Base-by-base conservation (phyloP, 495 filamentous ascomycete species). In the Thozetella sp. region DNA sequence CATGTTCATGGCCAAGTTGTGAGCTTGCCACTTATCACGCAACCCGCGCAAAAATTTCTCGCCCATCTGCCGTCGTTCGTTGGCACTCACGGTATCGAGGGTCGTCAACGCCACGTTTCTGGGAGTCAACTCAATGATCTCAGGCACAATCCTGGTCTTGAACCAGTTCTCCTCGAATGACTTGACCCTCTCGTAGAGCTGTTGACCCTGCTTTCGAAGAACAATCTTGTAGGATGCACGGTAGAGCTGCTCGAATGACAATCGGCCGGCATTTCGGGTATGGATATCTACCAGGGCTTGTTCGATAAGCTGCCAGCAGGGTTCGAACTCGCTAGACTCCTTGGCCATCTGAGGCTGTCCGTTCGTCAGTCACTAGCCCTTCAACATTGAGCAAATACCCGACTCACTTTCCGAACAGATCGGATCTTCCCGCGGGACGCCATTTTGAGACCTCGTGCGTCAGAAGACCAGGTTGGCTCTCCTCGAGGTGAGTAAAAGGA, bases 161-260 rank as follows among this genome's bases (percentile, higher is more conserved):
- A 97, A 86, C 92, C 93, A 97, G 61, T 86, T 70, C 61, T 88
- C 80, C 72, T 97, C 93, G 40, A 96, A 90, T 17, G 84, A 66
- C 61, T 87, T 91, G 50, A 97, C 93, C 1, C 81, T 75, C 1
- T 88, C 80, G 71, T 97, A 97, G 0, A 99, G 84, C n/a, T 83
- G 77, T 9, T 90, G 83, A n/a, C 93, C 94, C 61, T 91, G 86
- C 75, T 90, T 93, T 72, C 89, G 89, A 53, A 97, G 74, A 0
- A 97, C 93, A n/a, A 98, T 89, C 72, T 91, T 91, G 73, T 99
- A 99, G n/a, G 91, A 91, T 52, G 90, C 91, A 37, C 96, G 91
- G 75, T 99, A 99, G 0, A 98, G 85, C 59, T 94, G 89, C 74
- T 99, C 96, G 75, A 97, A 99, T 1, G 94, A 97, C 2, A 99